Evolutionary conservation across 2,329 filamentous ascomycete genomes (phyloP), one percentile per base, ranked within the genome.

Genomic region (Ceratocystis cubensis): DNA sequence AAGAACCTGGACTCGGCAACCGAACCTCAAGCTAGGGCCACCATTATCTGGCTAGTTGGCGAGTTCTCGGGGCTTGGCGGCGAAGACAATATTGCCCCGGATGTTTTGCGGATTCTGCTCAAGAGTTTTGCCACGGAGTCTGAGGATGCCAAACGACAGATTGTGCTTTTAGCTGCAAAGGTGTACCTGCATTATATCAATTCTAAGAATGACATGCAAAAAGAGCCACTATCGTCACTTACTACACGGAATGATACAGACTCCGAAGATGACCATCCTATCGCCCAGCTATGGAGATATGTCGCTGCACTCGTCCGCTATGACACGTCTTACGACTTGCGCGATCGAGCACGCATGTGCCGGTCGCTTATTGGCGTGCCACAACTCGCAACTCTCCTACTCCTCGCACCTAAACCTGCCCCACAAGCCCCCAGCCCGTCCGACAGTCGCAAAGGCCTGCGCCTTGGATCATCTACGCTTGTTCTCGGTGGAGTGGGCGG

Each of bases 11-110:
- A 96, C 72, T 88, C 88, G 2, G 89, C 91, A 1, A 90, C 88
- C 0, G 92, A 94, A 69, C 86, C 94, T 1, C 88, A 91, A 69
- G 94, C 94, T 2, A 83, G 94, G 70, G 94, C 94, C 2, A 96
- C 90, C 63, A 96, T 99, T 69, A 88, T 99, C 71, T 99, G 94
- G 94, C 84, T 99, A 0, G 92, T 97, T 0, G 94, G 94, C 59
- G 94, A 99, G 75, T 97, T 95, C 71, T 85, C 93, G 0, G 90
- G 91, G 0, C 76, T 88, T 2, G 85, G 91, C 66, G 83, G 87
- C 8, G 87, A 92, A 68, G 87, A 94, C 73, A 96, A 95, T 72
- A 93, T 99, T 69, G 94, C 94, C 0, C 87, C 93, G 0, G 94
- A 99, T 72, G 91, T 97, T 5, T 78, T 97, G 44, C 85, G 94